These are phyloP conservation scores for Ustilago xerochloae DNA, from an alignment of 1,284 basidiomycete genomes.

Conservation along the genomic window DNA sequence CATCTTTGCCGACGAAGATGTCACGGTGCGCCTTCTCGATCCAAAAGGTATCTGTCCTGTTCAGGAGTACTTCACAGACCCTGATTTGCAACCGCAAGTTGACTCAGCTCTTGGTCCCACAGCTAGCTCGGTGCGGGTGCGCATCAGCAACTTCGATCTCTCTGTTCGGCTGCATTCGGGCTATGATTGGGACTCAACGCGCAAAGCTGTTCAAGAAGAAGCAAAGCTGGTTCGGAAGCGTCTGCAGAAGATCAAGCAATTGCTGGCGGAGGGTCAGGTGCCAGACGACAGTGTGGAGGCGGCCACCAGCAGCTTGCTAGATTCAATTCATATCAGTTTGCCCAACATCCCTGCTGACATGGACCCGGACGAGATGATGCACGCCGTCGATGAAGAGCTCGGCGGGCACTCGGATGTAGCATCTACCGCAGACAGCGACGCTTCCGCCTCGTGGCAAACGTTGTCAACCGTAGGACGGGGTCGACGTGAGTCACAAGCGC, in stretches of 20 bases:
- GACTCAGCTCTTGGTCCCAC: constrained; percentile 25
- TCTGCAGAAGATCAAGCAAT: constrained; percentile 88
- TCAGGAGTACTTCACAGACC: constrained; percentile 50
- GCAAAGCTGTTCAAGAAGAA: constrained; percentile 86
- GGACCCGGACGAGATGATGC: constrained; percentile 75
- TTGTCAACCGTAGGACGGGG: constrained; percentile 21
- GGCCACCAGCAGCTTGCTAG: constrained; percentile 83
- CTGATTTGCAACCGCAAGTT: constrained; percentile 33
- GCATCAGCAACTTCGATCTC: constrained; percentile 48
- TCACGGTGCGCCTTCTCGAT: constrained; percentile 83
- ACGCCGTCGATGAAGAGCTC: constrained; percentile 86
- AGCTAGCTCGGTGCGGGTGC: constrained; percentile 44
- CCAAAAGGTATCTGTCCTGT: constrained; percentile 71
- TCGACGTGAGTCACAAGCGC: background rate
- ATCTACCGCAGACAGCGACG: constrained; percentile 33
- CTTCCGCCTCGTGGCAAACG: constrained; percentile 54
- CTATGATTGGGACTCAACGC: constrained; percentile 90
- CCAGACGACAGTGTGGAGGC: constrained; percentile 84
- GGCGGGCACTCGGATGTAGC: constrained; percentile 71
- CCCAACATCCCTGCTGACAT: constrained; percentile 43
- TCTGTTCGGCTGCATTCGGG: constrained; percentile 68
- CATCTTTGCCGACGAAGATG: constrained; percentile 79
- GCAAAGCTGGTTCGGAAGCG: constrained; percentile 85
- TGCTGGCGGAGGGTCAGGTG: constrained; percentile 90
- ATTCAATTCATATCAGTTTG: constrained; percentile 78